Conservation (phyloP, 2,329 filamentous ascomycete genomes). For the Trichoderma aggressivum region DNA sequence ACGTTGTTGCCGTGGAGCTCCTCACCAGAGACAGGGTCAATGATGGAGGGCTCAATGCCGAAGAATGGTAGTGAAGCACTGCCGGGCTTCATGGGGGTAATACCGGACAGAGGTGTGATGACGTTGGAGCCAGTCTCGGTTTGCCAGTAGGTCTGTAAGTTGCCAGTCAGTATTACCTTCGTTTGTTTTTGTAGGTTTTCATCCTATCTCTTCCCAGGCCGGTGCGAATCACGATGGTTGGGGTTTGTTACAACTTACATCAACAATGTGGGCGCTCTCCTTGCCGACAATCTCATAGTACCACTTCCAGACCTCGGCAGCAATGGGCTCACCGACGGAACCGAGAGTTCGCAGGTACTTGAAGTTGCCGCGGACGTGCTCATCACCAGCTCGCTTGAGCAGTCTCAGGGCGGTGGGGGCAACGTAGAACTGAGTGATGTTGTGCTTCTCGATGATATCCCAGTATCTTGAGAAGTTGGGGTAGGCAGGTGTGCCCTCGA, state of each 20-base stretch:
- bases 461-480: conserved; percentile 98
- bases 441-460: conserved; percentile 95
- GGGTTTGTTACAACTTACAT: conserved; percentile 59
- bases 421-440: conserved; percentile 97
- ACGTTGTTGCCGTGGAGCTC: conserved; percentile 95
- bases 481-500: conserved; percentile 96
- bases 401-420: conserved; percentile 90
- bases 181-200: conserved; percentile 6
- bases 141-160: conserved; percentile 91
- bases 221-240: neutral
- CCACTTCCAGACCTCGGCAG: conserved; percentile 99
- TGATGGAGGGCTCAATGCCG: conserved; percentile 94
- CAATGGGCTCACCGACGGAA: conserved; percentile 95
- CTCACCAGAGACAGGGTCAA: conserved; percentile 91
- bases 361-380: conserved; percentile 89
- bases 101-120: conserved; percentile 86
- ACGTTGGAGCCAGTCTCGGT: conserved; percentile 97
- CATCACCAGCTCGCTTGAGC: conserved; percentile 90
- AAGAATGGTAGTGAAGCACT: conserved; percentile 97
- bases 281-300: conserved; percentile 95
- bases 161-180: conserved; percentile 23
- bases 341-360: conserved; percentile 84
- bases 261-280: conserved; percentile 87
- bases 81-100: conserved; percentile 95
- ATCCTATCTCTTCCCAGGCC: neutral